Evolutionary conservation across 140 eudicot species (phyloP), one percentile per base, ranked within the genome.

Genomic region (Oenanthe javanica): DNA sequence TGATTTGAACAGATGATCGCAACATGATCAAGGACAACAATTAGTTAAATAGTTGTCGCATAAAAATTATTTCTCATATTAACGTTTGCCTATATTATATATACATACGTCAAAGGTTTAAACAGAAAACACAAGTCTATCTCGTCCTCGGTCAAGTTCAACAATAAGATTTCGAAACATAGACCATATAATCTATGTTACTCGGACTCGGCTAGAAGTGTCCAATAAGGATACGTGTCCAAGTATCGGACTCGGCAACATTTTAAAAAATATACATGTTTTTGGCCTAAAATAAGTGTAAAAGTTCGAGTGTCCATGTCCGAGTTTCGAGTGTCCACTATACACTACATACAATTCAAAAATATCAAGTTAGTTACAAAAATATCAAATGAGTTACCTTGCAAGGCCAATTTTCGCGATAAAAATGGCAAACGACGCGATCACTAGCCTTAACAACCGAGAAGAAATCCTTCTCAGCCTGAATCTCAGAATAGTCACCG

Each of bases 371-470:
- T 18, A 55, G 19, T 19, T 23, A 55, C 18, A 16, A 55, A 50
- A 50, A 50, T 13, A 50, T 50, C 55, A 50, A 3, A 7, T 7
- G 1, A 50, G 6, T 50, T 66, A 93, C 98, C 98, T 93, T 93
- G 86, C 98, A 93, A 82, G 98, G 98, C 98, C 98, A 93, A 87
- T 93, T 94, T 69, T 94, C 97, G 48, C 98, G 92, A 77, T 87
- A 90, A 72, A 94, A 94, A 85, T 94, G 98, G 82, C 98, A 94
- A 79, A 94, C 97, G 54, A 94, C 98, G 23, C 98, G 96, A 43
- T 94, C 98, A 72, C 69, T 94, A 38, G 97, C 94, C 83, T 94
- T 94, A 12, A 90, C 98, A 31, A 82, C 84, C 31, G 97, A 59
- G 80, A 94, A 94, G 76, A 94, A 94, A 13, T 94, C 97, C 87